Evolutionary conservation across 2,329 filamentous ascomycete genomes (phyloP).

Genomic region (Pseudocercospora fijiensis): DNA sequence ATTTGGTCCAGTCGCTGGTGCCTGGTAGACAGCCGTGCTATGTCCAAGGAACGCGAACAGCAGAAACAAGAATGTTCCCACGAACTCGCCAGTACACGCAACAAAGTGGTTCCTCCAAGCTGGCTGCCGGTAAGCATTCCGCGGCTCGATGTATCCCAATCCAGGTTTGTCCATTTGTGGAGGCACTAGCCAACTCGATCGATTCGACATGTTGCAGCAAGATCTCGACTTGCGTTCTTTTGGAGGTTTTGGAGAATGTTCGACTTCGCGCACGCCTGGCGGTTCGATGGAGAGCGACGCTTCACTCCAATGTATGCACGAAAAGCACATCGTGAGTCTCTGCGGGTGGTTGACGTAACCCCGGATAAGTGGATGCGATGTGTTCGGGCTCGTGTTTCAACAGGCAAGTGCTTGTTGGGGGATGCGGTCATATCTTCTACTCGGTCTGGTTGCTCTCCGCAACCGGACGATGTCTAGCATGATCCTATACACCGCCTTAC

Average conservation of each 20-base stretch:
- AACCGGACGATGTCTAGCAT: not conserved
- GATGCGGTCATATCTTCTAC: not conserved
- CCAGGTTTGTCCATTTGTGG: constrained; percentile 9
- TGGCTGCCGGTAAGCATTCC: constrained; percentile 3
- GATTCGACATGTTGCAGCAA: not conserved
- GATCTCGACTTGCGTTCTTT: constrained; percentile 1
- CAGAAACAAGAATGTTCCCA: constrained; percentile 41
- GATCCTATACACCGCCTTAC: constrained; percentile 4
- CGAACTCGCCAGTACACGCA: constrained; percentile 35
- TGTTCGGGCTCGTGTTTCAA: not conserved
- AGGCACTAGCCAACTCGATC: not conserved
- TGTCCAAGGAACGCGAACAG: constrained; percentile 37
- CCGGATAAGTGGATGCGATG: not conserved
- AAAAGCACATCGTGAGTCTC: not conserved
- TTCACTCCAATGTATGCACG: constrained; percentile 2
- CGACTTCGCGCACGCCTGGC: not conserved
- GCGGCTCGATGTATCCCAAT: constrained; percentile 6
- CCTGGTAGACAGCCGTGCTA: constrained; percentile 30
- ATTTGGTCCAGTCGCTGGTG: constrained; percentile 21
- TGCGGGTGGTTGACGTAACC: too few species aligned
- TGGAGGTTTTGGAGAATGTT: not conserved
- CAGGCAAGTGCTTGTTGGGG: constrained; percentile 1
- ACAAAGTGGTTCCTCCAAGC: constrained; percentile 25
- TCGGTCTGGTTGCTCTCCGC: not conserved
- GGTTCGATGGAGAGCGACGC: constrained; percentile 2